A percentile compares a stretch with the other conserved stretches of the same genome.
These are phyloP conservation scores for Mucor indicus DNA, from an alignment of 371 early-diverging fungal species.

Conservation along the genomic window DNA sequence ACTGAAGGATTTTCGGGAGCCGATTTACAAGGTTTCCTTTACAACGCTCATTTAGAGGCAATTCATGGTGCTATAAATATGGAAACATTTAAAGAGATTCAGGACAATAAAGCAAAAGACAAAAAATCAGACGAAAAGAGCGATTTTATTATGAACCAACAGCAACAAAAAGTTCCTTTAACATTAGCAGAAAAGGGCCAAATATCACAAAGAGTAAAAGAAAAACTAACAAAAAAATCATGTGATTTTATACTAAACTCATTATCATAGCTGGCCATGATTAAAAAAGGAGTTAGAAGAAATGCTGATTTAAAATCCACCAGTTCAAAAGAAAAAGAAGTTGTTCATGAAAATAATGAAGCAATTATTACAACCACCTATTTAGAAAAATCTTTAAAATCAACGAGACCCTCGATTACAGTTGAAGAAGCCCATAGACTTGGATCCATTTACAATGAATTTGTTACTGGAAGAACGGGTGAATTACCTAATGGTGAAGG, in stretches of 20 bases:
- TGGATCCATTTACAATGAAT: conserved; percentile 61
- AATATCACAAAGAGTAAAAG: conserved; percentile 54
- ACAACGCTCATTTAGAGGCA: conserved; percentile 88
- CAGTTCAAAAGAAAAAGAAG: conserved; percentile 9
- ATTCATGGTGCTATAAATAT: conserved; percentile 72
- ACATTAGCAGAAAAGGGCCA: conserved; percentile 63
- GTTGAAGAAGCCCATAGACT: conserved; percentile 58
- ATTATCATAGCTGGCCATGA: conserved; percentile 43
- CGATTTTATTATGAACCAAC: conserved; percentile 36
- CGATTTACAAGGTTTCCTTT: conserved; percentile 90
- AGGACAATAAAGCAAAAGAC: conserved; percentile 27
- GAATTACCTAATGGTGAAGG: conserved; percentile 66
- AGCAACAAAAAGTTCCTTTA: conserved; percentile 36
- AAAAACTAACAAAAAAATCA: not conserved
- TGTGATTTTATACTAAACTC: conserved; percentile 1
- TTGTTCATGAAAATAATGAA: conserved; percentile 11
- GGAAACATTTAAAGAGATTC: conserved; percentile 42
- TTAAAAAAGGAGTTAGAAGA: conserved; percentile 43
- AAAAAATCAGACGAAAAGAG: conserved; percentile 17
- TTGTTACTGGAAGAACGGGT: conserved; percentile 66
- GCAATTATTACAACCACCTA: conserved; percentile 50
- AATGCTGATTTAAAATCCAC: not conserved
- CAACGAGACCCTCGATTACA: conserved; percentile 66
- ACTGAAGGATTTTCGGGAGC: conserved; percentile 88
- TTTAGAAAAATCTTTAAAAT: conserved; percentile 57